A percentile compares a stretch with the other conserved stretches of the same genome.
phyloP scores from a whole-genome alignment of 2,329 filamentous ascomycete genomes.

The Ophiostoma populinum region DNA sequence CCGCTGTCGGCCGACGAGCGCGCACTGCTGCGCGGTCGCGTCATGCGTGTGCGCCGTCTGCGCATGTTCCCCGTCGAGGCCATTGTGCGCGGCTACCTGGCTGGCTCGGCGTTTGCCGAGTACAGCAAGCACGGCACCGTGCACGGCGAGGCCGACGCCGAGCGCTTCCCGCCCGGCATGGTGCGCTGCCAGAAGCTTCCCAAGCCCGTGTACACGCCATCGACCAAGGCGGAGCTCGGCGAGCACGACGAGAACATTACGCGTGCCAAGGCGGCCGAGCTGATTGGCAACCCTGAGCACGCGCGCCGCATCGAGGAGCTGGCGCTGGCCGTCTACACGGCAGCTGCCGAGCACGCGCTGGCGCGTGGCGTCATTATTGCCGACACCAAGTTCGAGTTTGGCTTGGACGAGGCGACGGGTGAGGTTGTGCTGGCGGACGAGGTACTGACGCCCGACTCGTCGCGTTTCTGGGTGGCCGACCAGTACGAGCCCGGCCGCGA shows the following conservation, averaged over 20 bases:
- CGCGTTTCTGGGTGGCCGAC: constrained; percentile 70
- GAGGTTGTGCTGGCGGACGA: constrained; percentile 67
- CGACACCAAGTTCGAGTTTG: constrained; percentile 45
- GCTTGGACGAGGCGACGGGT: constrained; percentile 43
- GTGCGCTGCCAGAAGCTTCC: constrained; percentile 53
- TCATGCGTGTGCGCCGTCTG: constrained; percentile 61
- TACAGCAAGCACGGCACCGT: constrained; percentile 57
- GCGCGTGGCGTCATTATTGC: constrained; percentile 59
- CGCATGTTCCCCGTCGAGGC: constrained; percentile 65
- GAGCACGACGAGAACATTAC: constrained; percentile 75
- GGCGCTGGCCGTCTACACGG: constrained; percentile 44
- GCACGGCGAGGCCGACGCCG: constrained; percentile 42
- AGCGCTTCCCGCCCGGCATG: constrained; percentile 38
- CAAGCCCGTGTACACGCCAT: constrained; percentile 55
- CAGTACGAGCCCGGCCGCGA: constrained; percentile 54
- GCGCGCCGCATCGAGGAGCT: constrained; percentile 48
- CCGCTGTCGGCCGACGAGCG: constrained; percentile 25
- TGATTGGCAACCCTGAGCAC: constrained; percentile 46
- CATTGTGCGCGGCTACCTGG: constrained; percentile 81
- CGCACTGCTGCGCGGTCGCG: constrained; percentile 40
- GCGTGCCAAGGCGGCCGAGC: constrained; percentile 42
- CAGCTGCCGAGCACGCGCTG: constrained; percentile 44
- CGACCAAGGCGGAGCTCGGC: constrained; percentile 68
- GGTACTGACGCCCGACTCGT: constrained; percentile 69
- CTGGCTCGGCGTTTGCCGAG: constrained; percentile 70